Evolutionary conservation across 352 stramenopile species (phyloP).

Genomic region (Pythium brachiatum): DNA sequence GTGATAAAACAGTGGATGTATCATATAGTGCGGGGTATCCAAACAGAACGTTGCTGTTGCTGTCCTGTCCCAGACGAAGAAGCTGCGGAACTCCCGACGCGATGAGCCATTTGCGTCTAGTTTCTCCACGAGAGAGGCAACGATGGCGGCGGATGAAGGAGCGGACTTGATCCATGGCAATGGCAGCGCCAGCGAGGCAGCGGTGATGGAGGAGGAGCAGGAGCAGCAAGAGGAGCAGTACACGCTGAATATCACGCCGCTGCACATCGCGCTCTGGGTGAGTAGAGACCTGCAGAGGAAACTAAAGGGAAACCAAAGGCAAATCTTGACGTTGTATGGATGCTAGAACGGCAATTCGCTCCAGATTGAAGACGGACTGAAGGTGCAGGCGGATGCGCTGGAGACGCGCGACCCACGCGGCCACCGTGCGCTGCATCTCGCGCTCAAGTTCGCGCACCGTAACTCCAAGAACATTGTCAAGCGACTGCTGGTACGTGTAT

Average conservation of each 20-base stretch:
- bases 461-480: constrained; percentile 55
- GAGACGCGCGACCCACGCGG: constrained; percentile 52
- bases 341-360: constrained; percentile 61
- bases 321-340: too few relatives aligned
- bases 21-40: background rate
- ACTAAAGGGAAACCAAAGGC: background rate
- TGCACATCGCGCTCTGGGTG: constrained; percentile 68
- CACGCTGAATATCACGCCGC: constrained; percentile 25
- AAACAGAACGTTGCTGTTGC: background rate
- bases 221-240: background rate
- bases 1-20: too few relatives aligned
- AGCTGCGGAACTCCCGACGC: background rate
- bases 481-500: constrained; percentile 50
- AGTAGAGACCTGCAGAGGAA: background rate
- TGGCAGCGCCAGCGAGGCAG: background rate
- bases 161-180: background rate
- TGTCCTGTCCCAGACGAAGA: constrained; percentile 1
- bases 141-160: constrained; percentile 2
- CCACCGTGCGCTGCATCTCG: constrained; percentile 62
- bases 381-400: constrained; percentile 29
- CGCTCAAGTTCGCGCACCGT: constrained; percentile 65
- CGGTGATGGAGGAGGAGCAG: background rate
- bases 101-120: background rate
- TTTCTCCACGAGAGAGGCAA: background rate
- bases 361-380: constrained; percentile 45